Conservation (phyloP, 306 rosid species). For the Pterocarpus santalinus region DNA sequence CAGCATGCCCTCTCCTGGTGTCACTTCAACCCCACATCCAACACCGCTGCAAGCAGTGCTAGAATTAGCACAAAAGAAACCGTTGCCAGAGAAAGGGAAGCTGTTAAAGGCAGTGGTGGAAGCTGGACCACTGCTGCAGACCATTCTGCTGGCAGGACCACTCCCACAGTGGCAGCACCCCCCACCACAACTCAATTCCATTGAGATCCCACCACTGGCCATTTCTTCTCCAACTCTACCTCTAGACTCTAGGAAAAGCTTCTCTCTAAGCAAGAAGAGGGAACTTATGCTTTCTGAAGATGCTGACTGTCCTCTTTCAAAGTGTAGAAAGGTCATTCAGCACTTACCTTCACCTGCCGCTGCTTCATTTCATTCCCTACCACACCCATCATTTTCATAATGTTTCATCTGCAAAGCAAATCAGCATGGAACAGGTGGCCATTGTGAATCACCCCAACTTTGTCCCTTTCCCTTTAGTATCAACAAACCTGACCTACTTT, state of each 20-base stretch:
- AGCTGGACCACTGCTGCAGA: slow-evolving; percentile 89
- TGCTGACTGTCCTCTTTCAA: slow-evolving; percentile 45
- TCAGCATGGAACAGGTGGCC: slow-evolving; percentile 51
- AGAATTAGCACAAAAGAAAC: slow-evolving; percentile 58
- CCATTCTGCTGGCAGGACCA: slow-evolving; percentile 86
- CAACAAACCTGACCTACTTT: slow-evolving; percentile 53
- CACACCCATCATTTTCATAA: slow-evolving; percentile 52
- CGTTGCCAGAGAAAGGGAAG: slow-evolving; percentile 87
- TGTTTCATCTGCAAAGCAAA: slow-evolving; percentile 45
- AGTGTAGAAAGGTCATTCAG: slow-evolving; percentile 53
- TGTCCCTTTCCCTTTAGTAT: slow-evolving; percentile 26
- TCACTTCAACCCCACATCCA: slow-evolving; percentile 45
- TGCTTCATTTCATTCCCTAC: slow-evolving; percentile 51
- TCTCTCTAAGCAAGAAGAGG: slow-evolving; percentile 54
- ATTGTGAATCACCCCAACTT: slow-evolving; percentile 43
- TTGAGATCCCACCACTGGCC: slow-evolving; percentile 77
- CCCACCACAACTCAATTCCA: slow-evolving; percentile 74
- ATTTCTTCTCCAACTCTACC: slow-evolving; percentile 54
- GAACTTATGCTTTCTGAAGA: slow-evolving; percentile 46
- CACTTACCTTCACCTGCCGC: slow-evolving; percentile 41
- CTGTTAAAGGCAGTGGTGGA: slow-evolving; percentile 83
- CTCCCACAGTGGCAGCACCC: slow-evolving; percentile 96
- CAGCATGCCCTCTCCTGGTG: slow-evolving; percentile 52
- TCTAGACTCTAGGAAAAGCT: slow-evolving; percentile 40
- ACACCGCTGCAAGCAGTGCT: slow-evolving; percentile 41